Evolutionary conservation across 139 green algal genomes (phyloP).

Genomic region (Chlamydomonas applanata): DNA sequence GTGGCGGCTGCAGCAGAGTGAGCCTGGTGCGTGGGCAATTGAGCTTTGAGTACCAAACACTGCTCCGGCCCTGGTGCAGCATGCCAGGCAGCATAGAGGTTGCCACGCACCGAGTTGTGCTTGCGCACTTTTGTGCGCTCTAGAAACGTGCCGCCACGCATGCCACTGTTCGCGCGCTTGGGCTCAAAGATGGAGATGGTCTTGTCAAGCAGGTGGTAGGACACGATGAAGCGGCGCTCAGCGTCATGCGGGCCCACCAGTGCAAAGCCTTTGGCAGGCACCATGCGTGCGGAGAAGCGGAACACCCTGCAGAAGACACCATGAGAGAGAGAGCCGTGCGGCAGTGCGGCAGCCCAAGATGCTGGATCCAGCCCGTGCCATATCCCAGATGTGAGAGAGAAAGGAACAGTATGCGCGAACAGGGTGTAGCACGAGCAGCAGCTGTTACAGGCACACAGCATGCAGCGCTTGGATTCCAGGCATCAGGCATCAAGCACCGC

Average conservation of each 20-base stretch:
- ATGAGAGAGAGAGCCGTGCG: too few species aligned
- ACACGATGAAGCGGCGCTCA: conserved; percentile 72
- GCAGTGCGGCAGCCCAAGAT: too few species aligned
- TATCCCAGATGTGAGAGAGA: too few species aligned
- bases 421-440: too few species aligned
- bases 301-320: conserved; percentile 21
- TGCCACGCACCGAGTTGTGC: neutral
- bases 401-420: too few species aligned
- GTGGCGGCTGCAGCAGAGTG: neutral
- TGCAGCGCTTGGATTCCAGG: neutral
- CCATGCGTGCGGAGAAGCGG: conserved; percentile 35
- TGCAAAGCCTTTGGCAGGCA: conserved; percentile 13
- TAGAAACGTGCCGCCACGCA: conserved; percentile 79
- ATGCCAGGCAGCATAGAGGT: neutral
- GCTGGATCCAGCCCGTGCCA: too few species aligned
- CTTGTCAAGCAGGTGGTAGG: conserved; percentile 71
- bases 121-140: conserved; percentile 51
- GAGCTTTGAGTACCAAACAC: neutral
- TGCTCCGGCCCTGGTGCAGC: neutral
- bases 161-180: conserved; percentile 63
- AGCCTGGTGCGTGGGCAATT: neutral
- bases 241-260: conserved; percentile 29
- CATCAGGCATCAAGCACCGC: too few species aligned
- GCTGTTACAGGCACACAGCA: neutral
- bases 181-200: conserved; percentile 80